Evolutionary conservation across 306 rosid species (phyloP), one percentile per base, ranked within the genome.

Genomic region (Rosa chinensis): DNA sequence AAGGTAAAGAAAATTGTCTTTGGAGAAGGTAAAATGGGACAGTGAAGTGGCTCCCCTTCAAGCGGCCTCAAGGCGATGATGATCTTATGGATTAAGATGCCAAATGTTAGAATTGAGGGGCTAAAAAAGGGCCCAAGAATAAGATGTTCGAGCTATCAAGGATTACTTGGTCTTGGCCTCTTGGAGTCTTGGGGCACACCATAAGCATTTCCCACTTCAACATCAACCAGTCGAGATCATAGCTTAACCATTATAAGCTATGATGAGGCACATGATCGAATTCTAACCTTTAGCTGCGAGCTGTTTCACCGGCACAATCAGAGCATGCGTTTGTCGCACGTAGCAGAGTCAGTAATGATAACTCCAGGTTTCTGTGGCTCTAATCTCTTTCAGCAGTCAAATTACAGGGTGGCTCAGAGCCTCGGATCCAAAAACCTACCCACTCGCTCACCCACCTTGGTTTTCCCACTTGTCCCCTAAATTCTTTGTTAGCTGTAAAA

Each of bases 331-430:
- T 28, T 63, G 69, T 13, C 69, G 43, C 43, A 28, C 32, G 42
- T 32, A 32, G 6, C 42, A 14, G 9, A 11, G 67, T 63, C 43
- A 63, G 42, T 28, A 14, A 63, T 32, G 39, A 6, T 32, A 21
- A 13, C 68, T 62, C 69, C 44, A 63, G 17, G 69, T 63, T 32
- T 63, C 42, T 63, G 69, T 13, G 69, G 69, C 40, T 63, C 43
- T 14, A 13, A 63, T 63, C 43, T 35, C 44, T 63, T 35, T 62
- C 17, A 28, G 69, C 44, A 13, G 43, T 63, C 11, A 63, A 6
- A 32, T 16, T 16, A 32, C n/a, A 63, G 40, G 32, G 44, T 35
- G 45, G 11, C 70, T 63, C 48, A 17, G 48, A 18, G 35, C 35
- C 35, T 32, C 35, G 35, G 35, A 32, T 32, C 28, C 72, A 67